Evolutionary conservation across 805 yeast genomes (phyloP).

Genomic region (Metschnikowia santaceciliae): DNA sequence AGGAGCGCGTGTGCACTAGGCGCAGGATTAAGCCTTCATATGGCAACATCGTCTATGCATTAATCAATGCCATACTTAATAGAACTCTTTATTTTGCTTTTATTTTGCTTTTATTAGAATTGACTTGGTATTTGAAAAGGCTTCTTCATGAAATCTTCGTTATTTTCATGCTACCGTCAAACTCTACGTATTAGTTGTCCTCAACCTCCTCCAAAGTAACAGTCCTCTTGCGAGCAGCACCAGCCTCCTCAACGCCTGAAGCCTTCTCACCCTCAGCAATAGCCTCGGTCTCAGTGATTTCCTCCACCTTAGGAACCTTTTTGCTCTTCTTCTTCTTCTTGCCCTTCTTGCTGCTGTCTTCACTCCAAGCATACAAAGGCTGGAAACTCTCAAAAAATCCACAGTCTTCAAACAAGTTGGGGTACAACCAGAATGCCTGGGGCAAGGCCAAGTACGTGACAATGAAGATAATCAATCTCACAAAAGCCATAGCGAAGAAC

Average conservation of each 20-base stretch:
- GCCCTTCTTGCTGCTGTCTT: constrained; percentile 29
- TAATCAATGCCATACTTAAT: no score
- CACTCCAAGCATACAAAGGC: constrained; percentile 86
- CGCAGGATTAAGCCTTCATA: background rate
- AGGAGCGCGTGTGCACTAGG: constrained; percentile 1
- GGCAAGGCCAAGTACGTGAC: constrained; percentile 54
- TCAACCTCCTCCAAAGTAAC: constrained; percentile 42
- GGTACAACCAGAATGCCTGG: constrained; percentile 93
- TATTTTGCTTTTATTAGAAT: background rate
- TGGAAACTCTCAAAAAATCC: constrained; percentile 89
- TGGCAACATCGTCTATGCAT: background rate
- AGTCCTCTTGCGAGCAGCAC: constrained; percentile 25
- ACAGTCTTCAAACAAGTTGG: constrained; percentile 92
- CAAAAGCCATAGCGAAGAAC: constrained; percentile 73
- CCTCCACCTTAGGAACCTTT: constrained; percentile 9
- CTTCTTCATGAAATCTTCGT: background rate
- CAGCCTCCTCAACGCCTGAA: constrained; percentile 15
- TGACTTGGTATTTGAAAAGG: background rate
- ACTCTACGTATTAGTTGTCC: constrained; percentile 17
- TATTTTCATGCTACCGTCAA: background rate
- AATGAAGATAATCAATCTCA: constrained; percentile 68
- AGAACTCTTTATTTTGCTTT: background rate
- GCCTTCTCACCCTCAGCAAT: constrained; percentile 16
- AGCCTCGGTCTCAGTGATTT: constrained; percentile 4
- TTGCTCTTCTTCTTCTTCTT: constrained; percentile 18